Base-by-base conservation (phyloP, 495 filamentous ascomycete genomes). In the Mytilinidion resinicola region DNA sequence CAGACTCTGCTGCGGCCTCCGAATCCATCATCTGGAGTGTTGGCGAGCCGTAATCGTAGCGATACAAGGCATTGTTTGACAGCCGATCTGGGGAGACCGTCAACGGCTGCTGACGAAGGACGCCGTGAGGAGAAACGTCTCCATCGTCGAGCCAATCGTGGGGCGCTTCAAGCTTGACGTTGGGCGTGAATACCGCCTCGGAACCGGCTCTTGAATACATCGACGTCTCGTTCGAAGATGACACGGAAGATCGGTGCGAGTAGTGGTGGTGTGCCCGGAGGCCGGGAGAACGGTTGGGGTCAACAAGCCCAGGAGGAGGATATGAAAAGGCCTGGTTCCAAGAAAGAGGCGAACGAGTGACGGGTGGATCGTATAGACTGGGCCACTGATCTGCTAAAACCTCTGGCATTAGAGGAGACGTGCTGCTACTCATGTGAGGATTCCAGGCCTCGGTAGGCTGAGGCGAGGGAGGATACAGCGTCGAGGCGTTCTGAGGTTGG, bases 211-310 rank as follows among this genome's bases (percentile, higher is more conserved):
- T 30, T 1, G 64, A 67, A 44, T 60, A 67, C n/a, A 60, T 60
- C 14, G 64, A 62, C 47, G 58, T 55, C 8, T 59, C 60, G 12
- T 56, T 51, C 34, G 36, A 46, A 10, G 64, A 67, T 11, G 63
- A 66, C 7, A 63, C 19, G n/a, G 64, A 63, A 10, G 64, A 67
- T 9, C 56, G 53, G 42, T 67, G 60, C 12, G 64, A 67, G 9
- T 34, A 44, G 25, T 56, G 25, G 34, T 61, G 44, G 0, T 34
- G 8, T 5, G 21, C 19, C 9, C 12, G 14, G 25, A 15, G 37
- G 4, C 14, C 8, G 5, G 41, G 37, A 14, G 53, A 55, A 43
- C 15, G 9, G 21, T 25, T 15, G 25, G 9, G 15, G 15, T 46
- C 17, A 15, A 55, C 25, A 46, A 43, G 20, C 9, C 41, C 37